A percentile compares a stretch with the other conserved stretches of the same genome.
phyloP scores from a whole-genome alignment of 2,329 filamentous ascomycete species.

The Penicillium sp. region DNA sequence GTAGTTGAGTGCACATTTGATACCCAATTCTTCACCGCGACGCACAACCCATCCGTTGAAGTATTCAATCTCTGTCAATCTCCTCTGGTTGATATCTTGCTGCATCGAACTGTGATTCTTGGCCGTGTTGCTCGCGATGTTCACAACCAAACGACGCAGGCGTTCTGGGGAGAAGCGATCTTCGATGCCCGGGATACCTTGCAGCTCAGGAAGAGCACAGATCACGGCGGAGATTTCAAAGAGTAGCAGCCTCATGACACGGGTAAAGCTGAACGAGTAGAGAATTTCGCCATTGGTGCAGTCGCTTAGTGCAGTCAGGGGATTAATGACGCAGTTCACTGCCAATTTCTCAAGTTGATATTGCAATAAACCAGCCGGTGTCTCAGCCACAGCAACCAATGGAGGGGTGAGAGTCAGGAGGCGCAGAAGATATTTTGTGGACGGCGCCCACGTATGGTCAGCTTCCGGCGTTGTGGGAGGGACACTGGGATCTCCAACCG shows the following conservation, averaged over 20 bases:
- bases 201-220: slow-evolving; percentile 69
- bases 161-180: slow-evolving; percentile 60
- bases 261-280: slow-evolving; percentile 62
- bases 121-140: slow-evolving; percentile 53
- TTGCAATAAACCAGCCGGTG: slow-evolving; percentile 61
- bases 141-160: slow-evolving; percentile 58
- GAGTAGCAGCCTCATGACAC: slow-evolving; percentile 68
- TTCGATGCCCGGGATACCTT: slow-evolving; percentile 57
- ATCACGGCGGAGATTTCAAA: slow-evolving; percentile 73
- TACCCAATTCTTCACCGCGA: slow-evolving; percentile 67
- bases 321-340: slow-evolving; percentile 73
- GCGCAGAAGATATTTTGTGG: slow-evolving; percentile 60
- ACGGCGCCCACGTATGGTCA: slow-evolving; percentile 32
- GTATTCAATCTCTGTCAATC: slow-evolving; percentile 73
- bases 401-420: slow-evolving; percentile 61
- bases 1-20: slow-evolving; percentile 70
- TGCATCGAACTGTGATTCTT: slow-evolving; percentile 66
- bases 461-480: slow-evolving; percentile 18
- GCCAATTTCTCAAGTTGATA: slow-evolving; percentile 77
- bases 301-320: slow-evolving; percentile 76
- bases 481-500: slow-evolving; percentile 38
- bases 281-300: slow-evolving; percentile 69
- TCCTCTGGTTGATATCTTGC: slow-evolving; percentile 59
- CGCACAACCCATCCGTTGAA: slow-evolving; percentile 84
- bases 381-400: slow-evolving; percentile 59